Evolutionary conservation across 805 yeast genomes (phyloP), one percentile per base, ranked within the genome.

Genomic region (Saccharomyces eubayanus): DNA sequence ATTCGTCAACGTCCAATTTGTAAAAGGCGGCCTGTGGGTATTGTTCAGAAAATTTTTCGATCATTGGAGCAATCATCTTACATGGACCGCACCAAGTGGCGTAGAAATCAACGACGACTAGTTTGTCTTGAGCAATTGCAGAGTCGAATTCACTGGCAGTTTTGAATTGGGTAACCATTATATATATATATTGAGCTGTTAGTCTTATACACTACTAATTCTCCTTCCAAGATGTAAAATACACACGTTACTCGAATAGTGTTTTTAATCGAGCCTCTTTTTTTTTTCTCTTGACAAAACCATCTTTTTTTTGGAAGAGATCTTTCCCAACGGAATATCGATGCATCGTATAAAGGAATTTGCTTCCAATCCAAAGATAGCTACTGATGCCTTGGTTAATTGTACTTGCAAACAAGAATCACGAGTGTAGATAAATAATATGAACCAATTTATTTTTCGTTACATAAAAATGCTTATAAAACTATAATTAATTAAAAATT

Each of bases 31-130:
- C 89, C 2, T 59, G 56, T 29, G 83, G 59, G 81, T 84, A 84
- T 66, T 77, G 74, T 49, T 69, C 69, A 46, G 90, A 76, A 67
- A 91, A 85, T 72, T 86, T 85, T 69, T 91, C 96, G 63, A 92
- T 76, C 76, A 89, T 76, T 64, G 99, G 99, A 54, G 97, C 91
- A 74, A 94, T 86, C 83, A 88, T 88, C 81, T 92, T 94, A 80
- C 99, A 92, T 58, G 99, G 98, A 63, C 97, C 97, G 75, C 99
- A 92, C 97, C 98, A 94, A 57, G 91, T 83, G 65, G 98, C 98
- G 69, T 82, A 91, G 78, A 92, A 94, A 77, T 94, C 98, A 62
- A 94, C 89, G 63, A 94, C 91, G 62, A 89, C 91, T 68, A 89
- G 78, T 64, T 86, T 87, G 61, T 80, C 81, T 65, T 77, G 77